A percentile compares a stretch with the other conserved stretches of the same genome.
Conservation (phyloP, 2,329 filamentous ascomycete genomes). For the Laburnicola sp. region DNA sequence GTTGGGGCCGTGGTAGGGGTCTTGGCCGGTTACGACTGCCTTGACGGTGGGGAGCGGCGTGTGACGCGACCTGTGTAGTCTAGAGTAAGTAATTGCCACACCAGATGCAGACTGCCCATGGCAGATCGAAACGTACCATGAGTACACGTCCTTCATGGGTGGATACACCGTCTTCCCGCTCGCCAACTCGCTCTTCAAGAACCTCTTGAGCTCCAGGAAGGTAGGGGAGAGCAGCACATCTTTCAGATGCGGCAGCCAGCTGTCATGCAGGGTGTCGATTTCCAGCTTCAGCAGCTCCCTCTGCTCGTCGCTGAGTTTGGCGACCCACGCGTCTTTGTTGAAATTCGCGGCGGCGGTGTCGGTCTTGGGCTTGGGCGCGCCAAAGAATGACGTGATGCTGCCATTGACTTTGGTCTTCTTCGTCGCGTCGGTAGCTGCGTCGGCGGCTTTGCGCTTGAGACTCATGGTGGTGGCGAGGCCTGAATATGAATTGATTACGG, state of each 20-base stretch:
- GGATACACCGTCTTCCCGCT: conserved; percentile 81
- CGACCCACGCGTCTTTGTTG: conserved; percentile 89
- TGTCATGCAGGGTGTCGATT: conserved; percentile 88
- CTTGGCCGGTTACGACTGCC: conserved; percentile 90
- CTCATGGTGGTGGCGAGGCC: conserved; percentile 44
- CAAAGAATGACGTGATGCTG: conserved; percentile 90
- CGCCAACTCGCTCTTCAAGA: conserved; percentile 76
- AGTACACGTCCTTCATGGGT: conserved; percentile 86
- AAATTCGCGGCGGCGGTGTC: conserved; percentile 56
- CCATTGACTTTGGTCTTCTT: conserved; percentile 64
- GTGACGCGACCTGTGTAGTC: conserved; percentile 76
- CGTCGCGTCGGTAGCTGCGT: conserved; percentile 48
- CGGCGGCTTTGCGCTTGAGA: conserved; percentile 56
- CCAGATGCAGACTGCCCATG: too few relatives aligned
- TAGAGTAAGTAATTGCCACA: conserved; percentile 10
- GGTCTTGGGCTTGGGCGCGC: conserved; percentile 56
- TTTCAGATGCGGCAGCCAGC: conserved; percentile 87
- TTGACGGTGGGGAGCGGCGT: conserved; percentile 88
- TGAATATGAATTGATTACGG: conserved; percentile 15
- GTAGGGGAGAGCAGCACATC: conserved; percentile 78
- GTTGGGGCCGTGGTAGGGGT: conserved; percentile 94
- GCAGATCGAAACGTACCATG: conserved; percentile 70
- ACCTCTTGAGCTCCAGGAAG: conserved; percentile 86
- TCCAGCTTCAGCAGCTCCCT: conserved; percentile 81
- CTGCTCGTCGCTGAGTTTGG: conserved; percentile 76